Conservation (phyloP, 768 basidiomycete genomes). For the Auriscalpium orientale region DNA sequence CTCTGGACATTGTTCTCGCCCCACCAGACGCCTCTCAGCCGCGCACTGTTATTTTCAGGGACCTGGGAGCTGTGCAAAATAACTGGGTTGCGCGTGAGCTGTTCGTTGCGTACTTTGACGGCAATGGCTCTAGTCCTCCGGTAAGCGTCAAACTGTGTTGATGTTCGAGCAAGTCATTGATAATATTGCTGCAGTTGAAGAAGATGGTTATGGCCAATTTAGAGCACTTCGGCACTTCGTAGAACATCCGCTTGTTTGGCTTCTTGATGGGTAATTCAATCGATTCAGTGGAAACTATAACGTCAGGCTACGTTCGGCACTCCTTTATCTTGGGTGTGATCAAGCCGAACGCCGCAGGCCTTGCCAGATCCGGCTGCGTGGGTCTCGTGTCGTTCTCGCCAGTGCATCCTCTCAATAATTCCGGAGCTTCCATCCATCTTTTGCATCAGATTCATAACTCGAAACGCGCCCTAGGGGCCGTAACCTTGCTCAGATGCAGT, state of each 20-base stretch:
- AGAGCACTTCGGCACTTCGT: not conserved
- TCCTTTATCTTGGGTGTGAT: too few species aligned
- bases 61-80: conserved; percentile 63
- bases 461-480: too few species aligned
- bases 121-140: conserved; percentile 59
- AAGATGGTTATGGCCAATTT: not conserved
- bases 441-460: too few species aligned
- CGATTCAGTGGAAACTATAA: too few species aligned
- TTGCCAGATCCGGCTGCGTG: too few species aligned
- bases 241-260: not conserved
- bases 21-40: conserved; percentile 41
- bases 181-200: not conserved
- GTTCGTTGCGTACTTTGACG: conserved; percentile 68
- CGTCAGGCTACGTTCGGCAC: too few species aligned
- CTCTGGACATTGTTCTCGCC: conserved; percentile 63
- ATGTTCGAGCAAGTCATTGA: not conserved
- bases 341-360: too few species aligned
- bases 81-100: conserved; percentile 74
- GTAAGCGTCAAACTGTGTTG: conserved; percentile 31
- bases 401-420: too few species aligned
- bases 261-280: not conserved
- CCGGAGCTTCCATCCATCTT: too few species aligned
- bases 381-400: too few species aligned
- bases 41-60: conserved; percentile 56
- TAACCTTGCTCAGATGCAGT: too few species aligned